These are phyloP conservation scores for Ulvella scutata DNA, from an alignment of 139 green algal species.

Conservation along the genomic window DNA sequence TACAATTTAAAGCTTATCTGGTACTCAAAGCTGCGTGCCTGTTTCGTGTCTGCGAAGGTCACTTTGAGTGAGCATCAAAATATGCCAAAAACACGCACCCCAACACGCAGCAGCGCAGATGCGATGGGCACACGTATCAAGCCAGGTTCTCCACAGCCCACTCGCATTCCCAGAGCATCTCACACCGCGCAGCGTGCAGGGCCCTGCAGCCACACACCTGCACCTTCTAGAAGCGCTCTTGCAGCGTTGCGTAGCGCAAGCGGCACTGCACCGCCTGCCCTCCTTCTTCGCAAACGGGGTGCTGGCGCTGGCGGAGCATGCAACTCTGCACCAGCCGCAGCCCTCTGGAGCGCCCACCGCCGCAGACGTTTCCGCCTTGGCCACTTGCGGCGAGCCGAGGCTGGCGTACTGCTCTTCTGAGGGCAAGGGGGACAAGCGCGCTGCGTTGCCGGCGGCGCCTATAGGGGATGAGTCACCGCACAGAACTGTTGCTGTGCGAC, in stretches of 20 bases:
- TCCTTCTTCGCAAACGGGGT: background rate
- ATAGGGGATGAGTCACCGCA: too few relatives aligned
- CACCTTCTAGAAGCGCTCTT: background rate
- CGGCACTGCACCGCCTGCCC: background rate
- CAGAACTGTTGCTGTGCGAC: too few relatives aligned
- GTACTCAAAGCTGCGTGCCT: too few relatives aligned
- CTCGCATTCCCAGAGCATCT: too few relatives aligned
- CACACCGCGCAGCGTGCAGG: too few relatives aligned
- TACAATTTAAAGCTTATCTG: too few relatives aligned
- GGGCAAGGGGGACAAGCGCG: background rate
- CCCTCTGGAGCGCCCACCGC: background rate
- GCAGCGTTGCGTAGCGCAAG: background rate
- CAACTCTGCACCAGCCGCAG: background rate
- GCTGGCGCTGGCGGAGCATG: background rate
- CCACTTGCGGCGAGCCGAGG: background rate
- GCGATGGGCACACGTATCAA: too few relatives aligned
- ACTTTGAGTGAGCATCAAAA: too few relatives aligned
- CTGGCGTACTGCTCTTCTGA: background rate
- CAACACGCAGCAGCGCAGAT: too few relatives aligned
- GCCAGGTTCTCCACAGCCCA: too few relatives aligned
- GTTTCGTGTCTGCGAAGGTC: too few relatives aligned
- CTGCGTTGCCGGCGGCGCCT: background rate
- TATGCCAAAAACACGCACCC: too few relatives aligned
- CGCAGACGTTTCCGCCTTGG: background rate
- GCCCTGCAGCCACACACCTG: background rate